Percentiles rank a stretch among this genome's conserved stretches.
Evolutionary conservation across 345 rosid species (phyloP).

Genomic region (Pseudoturritis turrita): DNA sequence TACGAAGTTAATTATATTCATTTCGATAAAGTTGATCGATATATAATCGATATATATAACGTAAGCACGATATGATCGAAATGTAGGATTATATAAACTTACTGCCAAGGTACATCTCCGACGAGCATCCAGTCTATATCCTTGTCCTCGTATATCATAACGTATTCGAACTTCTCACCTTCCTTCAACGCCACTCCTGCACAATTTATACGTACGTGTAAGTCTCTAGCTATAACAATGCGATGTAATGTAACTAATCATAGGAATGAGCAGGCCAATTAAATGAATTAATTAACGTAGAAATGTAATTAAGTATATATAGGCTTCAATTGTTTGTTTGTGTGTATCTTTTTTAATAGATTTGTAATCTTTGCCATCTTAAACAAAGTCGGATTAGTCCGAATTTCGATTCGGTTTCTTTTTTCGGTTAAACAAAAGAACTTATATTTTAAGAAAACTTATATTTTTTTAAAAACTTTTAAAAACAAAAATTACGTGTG

Average conservation of each 20-base stretch:
- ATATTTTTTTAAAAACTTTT: no score
- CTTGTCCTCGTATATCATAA: conserved; percentile 65
- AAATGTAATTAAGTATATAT: background rate
- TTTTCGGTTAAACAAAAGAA: background rate
- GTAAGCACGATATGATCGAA: background rate
- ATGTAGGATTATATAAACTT: conserved; percentile 21
- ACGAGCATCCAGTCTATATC: conserved; percentile 85
- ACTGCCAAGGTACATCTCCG: conserved; percentile 89
- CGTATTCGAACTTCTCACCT: conserved; percentile 40
- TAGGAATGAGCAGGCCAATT: background rate
- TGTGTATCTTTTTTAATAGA: no score
- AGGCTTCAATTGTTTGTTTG: background rate
- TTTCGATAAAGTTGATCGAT: background rate
- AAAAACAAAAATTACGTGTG: no score
- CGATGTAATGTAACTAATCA: background rate
- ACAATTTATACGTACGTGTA: background rate
- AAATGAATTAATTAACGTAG: background rate
- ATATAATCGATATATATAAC: background rate
- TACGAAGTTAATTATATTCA: background rate
- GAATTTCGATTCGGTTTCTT: background rate
- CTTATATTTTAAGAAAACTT: no score
- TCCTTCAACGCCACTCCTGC: conserved; percentile 51
- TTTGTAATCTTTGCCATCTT: no score
- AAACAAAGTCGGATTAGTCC: no score
- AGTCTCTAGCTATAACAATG: background rate